Evolutionary conservation across 495 filamentous ascomycete genomes (phyloP), one percentile per base, ranked within the genome.

Genomic region (Durotheca rogersii): DNA sequence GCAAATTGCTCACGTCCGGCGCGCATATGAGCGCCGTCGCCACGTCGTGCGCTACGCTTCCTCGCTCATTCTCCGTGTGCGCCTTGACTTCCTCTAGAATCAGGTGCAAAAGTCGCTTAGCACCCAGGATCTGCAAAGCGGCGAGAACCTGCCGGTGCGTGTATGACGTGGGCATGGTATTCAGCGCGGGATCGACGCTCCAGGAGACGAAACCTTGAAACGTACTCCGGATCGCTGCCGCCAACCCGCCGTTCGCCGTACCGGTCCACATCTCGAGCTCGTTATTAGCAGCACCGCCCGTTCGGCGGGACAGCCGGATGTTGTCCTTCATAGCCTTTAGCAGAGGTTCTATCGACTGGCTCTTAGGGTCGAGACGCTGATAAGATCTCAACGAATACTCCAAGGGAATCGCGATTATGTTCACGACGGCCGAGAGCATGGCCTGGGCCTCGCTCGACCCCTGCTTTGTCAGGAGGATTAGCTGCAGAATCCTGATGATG

Each of bases 381-480:
- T 95, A 80, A 15, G 85, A 81, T 27, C 82, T 80, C 11, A 98
- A 77, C 20, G 84, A 81, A 52, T 86, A 80, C 50, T 92, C 85
- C 2, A 98, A 72, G 0, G 83, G 81, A 52, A 83, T 84, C 2
- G 88, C 87, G 2, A 89, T 81, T 49, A 96, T 89, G 47, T 85
- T 87, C 18, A 97, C 73, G 5, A 97, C 87, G 0, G 89, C 86
- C 29, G 77, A 75, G 47, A 96, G 88, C 74, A 95, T 89, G 12
- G 84, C 75, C 41, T 82, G 76, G 2, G 89, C 89, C 55, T 97
- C 93, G 25, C 80, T 77, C 0, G 89, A 90, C 39, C 88, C 87
- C 6, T 86, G 86, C 17, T 75, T 81, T 1, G 90, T 88, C 39
- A 79, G 81, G 6, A 96, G 69, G 11, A 97, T 77, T 16, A 89